Base-by-base conservation (phyloP, 2,329 filamentous ascomycete species). In the Diaporthe longicolla region DNA sequence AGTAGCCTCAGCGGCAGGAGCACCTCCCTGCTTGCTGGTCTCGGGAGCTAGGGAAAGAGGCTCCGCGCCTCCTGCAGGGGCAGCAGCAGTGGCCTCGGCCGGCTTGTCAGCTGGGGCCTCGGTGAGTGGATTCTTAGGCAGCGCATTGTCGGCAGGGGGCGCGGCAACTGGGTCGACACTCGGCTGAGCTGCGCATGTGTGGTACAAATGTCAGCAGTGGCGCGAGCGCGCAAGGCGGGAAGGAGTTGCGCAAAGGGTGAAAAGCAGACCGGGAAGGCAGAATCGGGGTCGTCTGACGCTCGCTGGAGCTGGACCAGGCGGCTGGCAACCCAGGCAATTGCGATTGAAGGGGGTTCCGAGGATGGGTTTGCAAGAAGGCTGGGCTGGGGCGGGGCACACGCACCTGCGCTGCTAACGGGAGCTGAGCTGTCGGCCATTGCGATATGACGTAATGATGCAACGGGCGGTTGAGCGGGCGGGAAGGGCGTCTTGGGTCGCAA, bases 371-470 rank as follows among this genome's bases (percentile, higher is more conserved):
- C 48, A 32, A 69, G 43, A 58, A 58, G 45, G 45, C 48, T 54
- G 58, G 63, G 72, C 50, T 54, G 45, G 63, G 63, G 48, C 45
- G 45, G 63, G 63, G 48, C 45, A 21, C 52, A 54, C 75, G 66
- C 71, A 76, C 75, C 75, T 71, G 73, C 66, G 71, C 68, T 74
- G 75, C 65, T 70, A 54, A 71, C 58, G 73, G 74, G 55, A 69
- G 73, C 66, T 73, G 70, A 66, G 54, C 50, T 66, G 73, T 75
- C 72, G 72, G 74, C 75, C 75, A 76, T 76, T 61, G 70, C 73
- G 75, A 75, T 26, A 68, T 76, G 75, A 76, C 75, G 75, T 76
- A 76, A 75, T 73, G 54, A 45, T 65, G 29, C 5, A 40, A 73
- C 26, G 61, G 66, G 50, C 55, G 37, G 61, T 32, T 57, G 54